Conservation (phyloP, 2,329 filamentous ascomycete genomes). For the Rhexocercosporidium sp. region DNA sequence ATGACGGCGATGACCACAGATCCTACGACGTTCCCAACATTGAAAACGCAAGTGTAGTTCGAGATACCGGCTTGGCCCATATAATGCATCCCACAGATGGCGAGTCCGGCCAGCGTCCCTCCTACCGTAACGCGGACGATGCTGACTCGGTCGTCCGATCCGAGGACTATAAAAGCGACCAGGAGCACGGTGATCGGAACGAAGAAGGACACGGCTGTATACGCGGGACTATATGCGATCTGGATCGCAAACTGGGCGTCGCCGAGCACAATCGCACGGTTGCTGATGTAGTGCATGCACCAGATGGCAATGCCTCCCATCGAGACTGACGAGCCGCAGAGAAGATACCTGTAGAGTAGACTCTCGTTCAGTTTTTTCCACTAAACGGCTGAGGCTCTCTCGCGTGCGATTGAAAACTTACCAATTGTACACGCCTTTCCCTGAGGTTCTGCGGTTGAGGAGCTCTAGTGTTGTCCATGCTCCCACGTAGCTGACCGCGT, state of each 20-base stretch:
- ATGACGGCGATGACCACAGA: conserved; percentile 74
- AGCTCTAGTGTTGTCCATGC: conserved; percentile 81
- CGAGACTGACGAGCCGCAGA: conserved; percentile 67
- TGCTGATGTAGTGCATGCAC: conserved; percentile 85
- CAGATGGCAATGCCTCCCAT: conserved; percentile 79
- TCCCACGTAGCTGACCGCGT: conserved; percentile 74
- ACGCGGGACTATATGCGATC: conserved; percentile 73
- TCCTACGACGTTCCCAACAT: conserved; percentile 60
- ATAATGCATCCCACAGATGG: conserved; percentile 87
- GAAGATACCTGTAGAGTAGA: conserved; percentile 56
- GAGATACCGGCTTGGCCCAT: conserved; percentile 80
- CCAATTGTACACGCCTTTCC: conserved; percentile 72
- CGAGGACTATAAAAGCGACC: conserved; percentile 71
- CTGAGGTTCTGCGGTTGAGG: conserved; percentile 75
- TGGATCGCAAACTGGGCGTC: conserved; percentile 67
- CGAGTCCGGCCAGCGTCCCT: conserved; percentile 72
- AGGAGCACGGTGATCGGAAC: conserved; percentile 78
- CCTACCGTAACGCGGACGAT: conserved; percentile 64
- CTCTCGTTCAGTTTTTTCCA: no score
- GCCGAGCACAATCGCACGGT: conserved; percentile 75
- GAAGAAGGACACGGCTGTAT: conserved; percentile 79
- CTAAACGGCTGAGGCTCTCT: not conserved
- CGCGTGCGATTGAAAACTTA: conserved; percentile 43
- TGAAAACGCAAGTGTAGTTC: conserved; percentile 75
- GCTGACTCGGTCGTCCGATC: conserved; percentile 54